A percentile compares a stretch with the other conserved stretches of the same genome.
These are phyloP conservation scores for Xylaria multiplex DNA, from an alignment of 2,329 filamentous ascomycete genomes.

Conservation along the genomic window DNA sequence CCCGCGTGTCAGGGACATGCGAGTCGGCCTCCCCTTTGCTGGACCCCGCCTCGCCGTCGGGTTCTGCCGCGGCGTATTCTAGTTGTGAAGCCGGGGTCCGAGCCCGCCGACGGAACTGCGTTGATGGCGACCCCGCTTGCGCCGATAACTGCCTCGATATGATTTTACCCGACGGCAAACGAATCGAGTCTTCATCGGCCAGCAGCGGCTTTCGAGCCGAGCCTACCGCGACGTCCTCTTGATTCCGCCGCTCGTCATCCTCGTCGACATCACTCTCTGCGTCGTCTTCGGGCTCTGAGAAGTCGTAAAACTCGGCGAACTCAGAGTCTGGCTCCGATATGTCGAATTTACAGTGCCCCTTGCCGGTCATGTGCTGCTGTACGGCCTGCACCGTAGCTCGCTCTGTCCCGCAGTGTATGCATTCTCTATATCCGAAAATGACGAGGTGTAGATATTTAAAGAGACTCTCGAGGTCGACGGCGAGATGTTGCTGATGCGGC, in stretches of 20 bases:
- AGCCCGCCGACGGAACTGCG: constrained; percentile 34
- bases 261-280: constrained; percentile 26
- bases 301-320: constrained; percentile 46
- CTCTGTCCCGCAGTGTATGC: constrained; percentile 60
- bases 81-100: constrained; percentile 33
- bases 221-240: constrained; percentile 11
- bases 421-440: constrained; percentile 60
- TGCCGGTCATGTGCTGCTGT: constrained; percentile 55
- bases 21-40: constrained; percentile 31
- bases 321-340: constrained; percentile 41
- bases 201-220: constrained; percentile 31
- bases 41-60: constrained; percentile 20
- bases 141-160: constrained; percentile 40
- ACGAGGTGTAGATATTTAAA: constrained; percentile 60
- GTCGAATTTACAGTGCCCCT: constrained; percentile 45
- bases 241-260: constrained; percentile 13
- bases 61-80: constrained; percentile 29
- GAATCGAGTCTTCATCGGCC: constrained; percentile 41
- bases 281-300: constrained; percentile 35
- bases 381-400: constrained; percentile 56
- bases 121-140: constrained; percentile 29
- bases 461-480: constrained; percentile 59
- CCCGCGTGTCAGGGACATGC: constrained; percentile 24
- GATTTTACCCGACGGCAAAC: constrained; percentile 43
- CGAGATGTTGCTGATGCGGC: constrained; percentile 52